Evolutionary conservation across 768 basidiomycete species (phyloP).

Genomic region (Lentinula boryana): DNA sequence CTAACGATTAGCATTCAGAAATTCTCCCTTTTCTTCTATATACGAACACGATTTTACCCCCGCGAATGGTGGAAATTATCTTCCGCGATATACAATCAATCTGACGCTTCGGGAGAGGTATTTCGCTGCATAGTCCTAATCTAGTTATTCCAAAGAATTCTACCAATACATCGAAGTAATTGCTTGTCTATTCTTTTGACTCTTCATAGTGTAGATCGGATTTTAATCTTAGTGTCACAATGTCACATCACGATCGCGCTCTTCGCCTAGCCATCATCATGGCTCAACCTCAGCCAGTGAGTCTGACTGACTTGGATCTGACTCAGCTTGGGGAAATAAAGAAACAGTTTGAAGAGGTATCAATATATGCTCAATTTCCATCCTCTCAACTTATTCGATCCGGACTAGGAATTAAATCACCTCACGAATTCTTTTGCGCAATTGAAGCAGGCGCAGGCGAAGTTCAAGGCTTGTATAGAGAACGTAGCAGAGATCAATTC

Average conservation of each 20-base stretch:
- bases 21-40: no score
- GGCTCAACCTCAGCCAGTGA: conserved; percentile 63
- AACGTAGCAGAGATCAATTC: conserved; percentile 72
- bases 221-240: no score
- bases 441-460: conserved; percentile 87
- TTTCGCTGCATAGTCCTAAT: no score
- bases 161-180: no score
- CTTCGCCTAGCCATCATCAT: conserved; percentile 9
- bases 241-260: neutral
- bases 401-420: conserved; percentile 78
- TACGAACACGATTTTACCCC: no score
- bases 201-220: no score
- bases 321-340: conserved; percentile 85
- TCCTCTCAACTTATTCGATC: neutral
- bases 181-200: no score
- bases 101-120: no score
- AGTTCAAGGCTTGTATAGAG: conserved; percentile 84
- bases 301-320: conserved; percentile 77
- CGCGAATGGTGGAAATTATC: no score
- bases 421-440: conserved; percentile 89
- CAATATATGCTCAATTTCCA: conserved; percentile 8
- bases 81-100: no score
- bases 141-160: no score
- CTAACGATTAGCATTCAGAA: no score
- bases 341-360: conserved; percentile 87